A percentile compares a stretch with the other conserved stretches of the same genome.
phyloP scores from a whole-genome alignment of 108 stramenopile genomes.

The Cyclotella kingstonii region DNA sequence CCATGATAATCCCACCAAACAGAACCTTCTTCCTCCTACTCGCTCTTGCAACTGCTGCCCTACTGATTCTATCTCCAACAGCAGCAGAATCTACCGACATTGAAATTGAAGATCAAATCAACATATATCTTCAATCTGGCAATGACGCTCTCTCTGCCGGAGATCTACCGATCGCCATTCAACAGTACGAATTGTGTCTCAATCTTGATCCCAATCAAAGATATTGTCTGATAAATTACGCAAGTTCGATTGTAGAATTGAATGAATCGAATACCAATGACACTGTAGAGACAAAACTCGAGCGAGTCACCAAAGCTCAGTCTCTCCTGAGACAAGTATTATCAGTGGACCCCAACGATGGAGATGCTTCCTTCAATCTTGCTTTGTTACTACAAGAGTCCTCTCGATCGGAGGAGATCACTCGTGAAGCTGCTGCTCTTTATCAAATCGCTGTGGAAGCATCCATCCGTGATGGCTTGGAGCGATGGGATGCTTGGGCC shows the following conservation, averaged over 20 bases:
- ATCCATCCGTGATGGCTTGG: slow-evolving; percentile 11
- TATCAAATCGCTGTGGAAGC: slow-evolving; percentile 29
- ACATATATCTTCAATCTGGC: slow-evolving; percentile 16
- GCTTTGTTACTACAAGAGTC: slow-evolving; percentile 44
- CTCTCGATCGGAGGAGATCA: slow-evolving; percentile 19
- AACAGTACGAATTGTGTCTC: slow-evolving; percentile 33
- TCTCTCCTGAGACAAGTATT: slow-evolving; percentile 19
- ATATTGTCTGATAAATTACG: slow-evolving; percentile 42
- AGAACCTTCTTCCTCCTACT: too few species aligned
- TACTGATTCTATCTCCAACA: too few species aligned
- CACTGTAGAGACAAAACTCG: neutral
- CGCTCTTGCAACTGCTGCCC: too few species aligned
- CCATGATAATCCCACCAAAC: too few species aligned
- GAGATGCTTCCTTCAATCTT: slow-evolving; percentile 52
- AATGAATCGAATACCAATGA: slow-evolving; percentile 4
- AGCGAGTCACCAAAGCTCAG: slow-evolving; percentile 14
- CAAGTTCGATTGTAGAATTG: slow-evolving; percentile 31
- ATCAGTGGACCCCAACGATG: slow-evolving; percentile 24
- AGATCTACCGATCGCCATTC: slow-evolving; percentile 12
- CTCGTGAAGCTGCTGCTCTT: slow-evolving; percentile 33
- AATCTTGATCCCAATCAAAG: slow-evolving; percentile 28
- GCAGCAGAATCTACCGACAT: too few species aligned
- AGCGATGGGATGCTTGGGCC: slow-evolving; percentile 51
- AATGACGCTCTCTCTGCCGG: slow-evolving; percentile 37
- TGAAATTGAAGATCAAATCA: slow-evolving; percentile 10